Conservation (phyloP, 2,329 filamentous ascomycete species). For the Fusarium bulbicola region DNA sequence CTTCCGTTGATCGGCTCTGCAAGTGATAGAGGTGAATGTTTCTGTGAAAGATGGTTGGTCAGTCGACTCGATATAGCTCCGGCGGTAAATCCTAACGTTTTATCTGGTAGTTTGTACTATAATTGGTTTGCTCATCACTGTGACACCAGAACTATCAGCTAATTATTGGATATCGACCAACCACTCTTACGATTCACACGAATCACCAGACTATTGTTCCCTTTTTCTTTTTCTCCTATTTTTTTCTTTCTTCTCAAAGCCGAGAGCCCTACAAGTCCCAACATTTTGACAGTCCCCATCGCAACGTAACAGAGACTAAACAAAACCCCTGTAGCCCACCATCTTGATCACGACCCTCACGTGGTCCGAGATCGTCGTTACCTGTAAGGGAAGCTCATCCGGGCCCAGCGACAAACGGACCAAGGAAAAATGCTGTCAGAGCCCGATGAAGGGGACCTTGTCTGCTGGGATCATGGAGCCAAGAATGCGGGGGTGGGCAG, state of each 20-base stretch:
- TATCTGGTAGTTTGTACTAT: slow-evolving; percentile 2
- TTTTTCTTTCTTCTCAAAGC: neutral
- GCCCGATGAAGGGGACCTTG: neutral
- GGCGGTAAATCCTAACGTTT: slow-evolving; percentile 16
- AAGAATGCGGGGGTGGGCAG: slow-evolving; percentile 31
- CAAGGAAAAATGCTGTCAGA: slow-evolving; percentile 15
- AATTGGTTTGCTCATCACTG: slow-evolving; percentile 20
- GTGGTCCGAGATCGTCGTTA: slow-evolving; percentile 35
- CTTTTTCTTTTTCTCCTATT: neutral
- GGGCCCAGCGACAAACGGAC: slow-evolving; percentile 17
- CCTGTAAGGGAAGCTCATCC: slow-evolving; percentile 40
- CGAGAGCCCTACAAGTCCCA: slow-evolving; percentile 13
- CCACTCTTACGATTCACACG: neutral
- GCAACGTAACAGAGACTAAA: slow-evolving; percentile 14
- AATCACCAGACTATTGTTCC: neutral
- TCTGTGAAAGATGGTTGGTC: slow-evolving; percentile 29
- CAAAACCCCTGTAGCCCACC: slow-evolving; percentile 16
- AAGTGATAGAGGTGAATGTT: neutral
- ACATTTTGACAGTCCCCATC: slow-evolving; percentile 20
- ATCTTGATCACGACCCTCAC: slow-evolving; percentile 25
- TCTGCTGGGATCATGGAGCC: slow-evolving; percentile 15
- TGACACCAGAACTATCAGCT: neutral
- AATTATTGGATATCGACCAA: neutral
- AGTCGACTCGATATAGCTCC: neutral
- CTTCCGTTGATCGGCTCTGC: slow-evolving; percentile 11